Percentiles rank a stretch among this genome's conserved stretches.
Evolutionary conservation across 257 asterid species (phyloP).

Genomic region (Rauvolfia tetraphylla): DNA sequence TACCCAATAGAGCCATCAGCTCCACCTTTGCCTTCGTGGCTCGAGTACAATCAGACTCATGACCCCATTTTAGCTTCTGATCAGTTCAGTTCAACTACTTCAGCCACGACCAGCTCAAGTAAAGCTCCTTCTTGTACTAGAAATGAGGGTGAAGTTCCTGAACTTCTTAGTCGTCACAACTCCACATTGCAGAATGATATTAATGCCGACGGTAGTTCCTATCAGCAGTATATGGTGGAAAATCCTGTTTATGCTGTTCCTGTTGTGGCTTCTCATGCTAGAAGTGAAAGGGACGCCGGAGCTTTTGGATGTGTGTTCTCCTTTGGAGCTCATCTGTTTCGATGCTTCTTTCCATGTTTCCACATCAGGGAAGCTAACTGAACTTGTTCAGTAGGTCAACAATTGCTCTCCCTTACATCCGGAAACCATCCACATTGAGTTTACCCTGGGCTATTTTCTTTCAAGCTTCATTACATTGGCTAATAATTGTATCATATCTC

Average conservation of each 20-base stretch:
- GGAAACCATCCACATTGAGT: background rate
- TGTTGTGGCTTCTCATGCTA: slow-evolving; percentile 12
- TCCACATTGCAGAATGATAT: background rate
- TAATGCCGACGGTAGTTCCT: slow-evolving; percentile 1
- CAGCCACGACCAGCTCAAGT: slow-evolving; percentile 9
- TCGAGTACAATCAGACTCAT: slow-evolving; percentile 33
- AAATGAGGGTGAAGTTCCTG: slow-evolving; percentile 12
- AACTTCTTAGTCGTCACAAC: slow-evolving; percentile 12
- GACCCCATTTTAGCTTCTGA: slow-evolving; percentile 24
- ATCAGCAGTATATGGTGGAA: slow-evolving; percentile 33
- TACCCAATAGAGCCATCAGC: slow-evolving; percentile 56
- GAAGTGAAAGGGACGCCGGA: slow-evolving; percentile 31
- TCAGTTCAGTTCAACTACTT: slow-evolving; percentile 6
- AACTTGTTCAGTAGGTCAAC: background rate
- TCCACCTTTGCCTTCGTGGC: slow-evolving; percentile 68
- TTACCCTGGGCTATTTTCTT: too few species aligned
- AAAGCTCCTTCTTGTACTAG: slow-evolving; percentile 4
- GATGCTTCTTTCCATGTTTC: slow-evolving; percentile 64
- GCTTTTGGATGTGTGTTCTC: slow-evolving; percentile 44
- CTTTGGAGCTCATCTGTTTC: slow-evolving; percentile 36
- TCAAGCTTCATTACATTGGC: too few species aligned
- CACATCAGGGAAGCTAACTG: slow-evolving; percentile 33
- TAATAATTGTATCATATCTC: background rate
- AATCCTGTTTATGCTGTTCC: slow-evolving; percentile 30
- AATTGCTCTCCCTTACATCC: background rate